Base-by-base conservation (phyloP, 2,329 filamentous ascomycete species). In the Exophiala bonariae region DNA sequence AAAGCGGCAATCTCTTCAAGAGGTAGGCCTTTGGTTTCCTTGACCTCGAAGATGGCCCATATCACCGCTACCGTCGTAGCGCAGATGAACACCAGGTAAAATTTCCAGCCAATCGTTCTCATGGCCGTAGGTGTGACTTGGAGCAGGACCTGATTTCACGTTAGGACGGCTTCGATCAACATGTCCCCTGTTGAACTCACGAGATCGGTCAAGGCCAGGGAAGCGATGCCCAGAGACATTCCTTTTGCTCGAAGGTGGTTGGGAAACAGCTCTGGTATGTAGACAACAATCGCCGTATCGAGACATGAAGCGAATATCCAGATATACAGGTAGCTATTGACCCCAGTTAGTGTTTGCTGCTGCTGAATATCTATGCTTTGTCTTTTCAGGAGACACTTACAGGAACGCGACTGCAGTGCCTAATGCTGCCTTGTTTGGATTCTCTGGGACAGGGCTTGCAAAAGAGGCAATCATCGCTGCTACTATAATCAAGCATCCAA, bases 391-490 rank as follows among this genome's bases (percentile, higher is more conserved):
- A 40, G n/a, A 46, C 4, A 46, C 7, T 18, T 46, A 46, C 5
- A 92, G 92, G 74, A 93, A 91, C 52, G 87, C 81, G n/a, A 52
- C 35, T 19, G 33, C 31, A 18, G 30, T 34, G 9, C 34, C 16
- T 3, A 46, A 35, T 4, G 33, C 43, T n/a, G 43, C 43, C 23
- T 23, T 11, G 19, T 47, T 47, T 10, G 36, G 36, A 14, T 39
- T 22, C 11, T 19, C 36, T n/a, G 47, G 42, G 7, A 33, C 41
- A 39, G 36, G 36, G 6, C 5, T 20, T n/a, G 35, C 31, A 22
- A 42, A 53, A 16, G 22, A 17, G 10, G 50, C 47, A 3, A 50
- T 40, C 33, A 53, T 50, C 14, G 47, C 19, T 5, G 36, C 33
- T 18, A 35, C 37, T 4, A 47, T 3, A 14, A 37, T 31, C 28